Base-by-base conservation (phyloP, 2,329 filamentous ascomycete species). In the Arthrocladium fulminans region DNA sequence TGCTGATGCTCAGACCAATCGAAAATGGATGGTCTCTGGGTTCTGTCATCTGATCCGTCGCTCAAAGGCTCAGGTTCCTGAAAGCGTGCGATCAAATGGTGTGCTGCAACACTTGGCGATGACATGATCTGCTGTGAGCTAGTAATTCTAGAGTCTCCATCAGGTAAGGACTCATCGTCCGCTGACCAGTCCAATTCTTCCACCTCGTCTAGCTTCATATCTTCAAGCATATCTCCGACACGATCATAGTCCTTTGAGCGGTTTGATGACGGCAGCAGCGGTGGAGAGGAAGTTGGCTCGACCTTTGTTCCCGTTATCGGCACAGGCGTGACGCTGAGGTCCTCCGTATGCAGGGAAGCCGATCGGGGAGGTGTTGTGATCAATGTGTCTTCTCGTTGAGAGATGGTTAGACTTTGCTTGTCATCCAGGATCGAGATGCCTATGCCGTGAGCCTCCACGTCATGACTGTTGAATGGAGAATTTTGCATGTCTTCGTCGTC, bases 1-100 rank as follows among this genome's bases (percentile, higher is more conserved):
- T 69, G 70, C 46, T 76, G 68, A 52, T 77, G 73, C 63, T 83
- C 80, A 24, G 79, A 80, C 76, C 77, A 81, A 60, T 83, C 79
- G 60, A 82, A 83, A 12, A 81, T 60, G 4, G 73, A 59, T 69
- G 80, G 59, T 72, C 72, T 58, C 8, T 24, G 23, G 4, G 22
- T 8, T 5, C 30, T 38, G 4, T 15, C 23, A n/a, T 39, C 15
- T 7, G 22, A 32, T 12, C 15, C 12, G 13, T n/a, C 23, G 23
- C 39, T 23, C 10, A 9, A 4, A 3, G 17, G 13, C n/a, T 47
- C 44, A 2, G 15, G 9, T 20, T 47, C 44, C 17, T 47, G 44
- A 19, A 47, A 47, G 15, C 32, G 25, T 38, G 44, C 32, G 15
- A 47, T 47, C 17, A 47, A 25, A 15, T 32, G 22, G 23, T 39